Evolutionary conservation across 371 early-diverging fungal genomes (phyloP), one percentile per base, ranked within the genome.

Genomic region (Apophysomyces sp.): DNA sequence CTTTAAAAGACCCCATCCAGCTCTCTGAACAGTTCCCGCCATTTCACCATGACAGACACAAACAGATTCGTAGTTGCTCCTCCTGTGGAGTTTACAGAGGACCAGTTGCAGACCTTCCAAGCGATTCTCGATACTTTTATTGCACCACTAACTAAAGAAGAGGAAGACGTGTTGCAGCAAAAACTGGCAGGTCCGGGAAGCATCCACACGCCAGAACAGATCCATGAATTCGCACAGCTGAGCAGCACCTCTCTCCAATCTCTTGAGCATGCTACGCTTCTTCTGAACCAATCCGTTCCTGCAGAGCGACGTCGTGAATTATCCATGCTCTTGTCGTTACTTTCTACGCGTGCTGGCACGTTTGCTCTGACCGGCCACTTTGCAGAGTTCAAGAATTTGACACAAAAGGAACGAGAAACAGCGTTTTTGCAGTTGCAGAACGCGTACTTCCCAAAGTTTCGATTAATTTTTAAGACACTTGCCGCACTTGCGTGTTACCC

Each of bases 301-400:
- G 63, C 69, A 18, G 74, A 73, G 12, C 80, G 80, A 15, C 69
- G 71, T 8, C 16, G 54, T 1, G 79, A 79, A 13, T 57, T 83
- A 5, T 28, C 49, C 15, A 32, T 68, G 52, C 52, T 70, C 13
- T 53, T 81, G 18, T 63, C 70, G 5, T 13, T 74, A 13, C 65
- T 80, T 2, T 68, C 75, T 34, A 73, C 68, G 11, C 69, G 77
- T 29, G 63, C 81, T 12, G 90, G 88, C 52, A 78, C 86, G 1
- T 73, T 82, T 55, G 77, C 81, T 4, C 61, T 90, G 18, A 83
- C 86, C 15, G 87, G 87, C 29, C 69, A 76, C 9, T 75, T 74
- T 40, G 60, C 55, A 26, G 77, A 78, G 7, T 87, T 86, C 63
- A 67, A 77, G 4, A 65, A 80, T 1, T 63, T 88, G 8, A 49